Evolutionary conservation across 495 filamentous ascomycete genomes (phyloP).

Genomic region (Podospora didyma): DNA sequence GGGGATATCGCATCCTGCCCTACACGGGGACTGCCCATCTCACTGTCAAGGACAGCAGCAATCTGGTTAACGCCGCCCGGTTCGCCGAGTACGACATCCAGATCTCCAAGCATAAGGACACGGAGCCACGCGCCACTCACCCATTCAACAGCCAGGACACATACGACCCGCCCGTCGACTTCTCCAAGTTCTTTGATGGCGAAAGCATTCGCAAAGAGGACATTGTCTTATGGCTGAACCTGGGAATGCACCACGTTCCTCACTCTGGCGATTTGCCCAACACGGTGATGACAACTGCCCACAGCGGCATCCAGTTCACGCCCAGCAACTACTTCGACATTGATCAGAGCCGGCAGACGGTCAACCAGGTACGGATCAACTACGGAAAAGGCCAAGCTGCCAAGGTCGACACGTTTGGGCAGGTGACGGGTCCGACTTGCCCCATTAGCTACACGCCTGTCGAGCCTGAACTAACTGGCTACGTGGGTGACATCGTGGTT

Average conservation of each 20-base stretch:
- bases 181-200: conserved; percentile 51
- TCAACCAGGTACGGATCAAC: conserved; percentile 40
- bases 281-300: conserved; percentile 46
- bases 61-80: conserved; percentile 40
- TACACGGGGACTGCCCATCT: conserved; percentile 39
- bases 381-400: conserved; percentile 33
- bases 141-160: conserved; percentile 46
- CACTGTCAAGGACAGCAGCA: conserved; percentile 45
- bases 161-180: conserved; percentile 50
- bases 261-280: conserved; percentile 54
- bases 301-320: conserved; percentile 38
- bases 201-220: conserved; percentile 53
- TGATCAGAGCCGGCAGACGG: conserved; percentile 21
- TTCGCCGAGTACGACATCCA: conserved; percentile 51
- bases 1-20: conserved; percentile 49
- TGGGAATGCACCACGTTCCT: conserved; percentile 58
- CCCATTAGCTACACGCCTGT: conserved; percentile 20
- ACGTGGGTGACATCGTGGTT: conserved; percentile 42
- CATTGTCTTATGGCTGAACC: conserved; percentile 51
- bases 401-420: conserved; percentile 36
- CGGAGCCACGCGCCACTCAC: conserved; percentile 44
- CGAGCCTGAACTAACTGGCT: conserved; percentile 27
- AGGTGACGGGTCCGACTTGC: conserved; percentile 19
- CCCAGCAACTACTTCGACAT: conserved; percentile 39
- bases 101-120: conserved; percentile 50